These are phyloP conservation scores for Solanum paucissectum DNA, from an alignment of 257 asterid species.

Conservation along the genomic window DNA sequence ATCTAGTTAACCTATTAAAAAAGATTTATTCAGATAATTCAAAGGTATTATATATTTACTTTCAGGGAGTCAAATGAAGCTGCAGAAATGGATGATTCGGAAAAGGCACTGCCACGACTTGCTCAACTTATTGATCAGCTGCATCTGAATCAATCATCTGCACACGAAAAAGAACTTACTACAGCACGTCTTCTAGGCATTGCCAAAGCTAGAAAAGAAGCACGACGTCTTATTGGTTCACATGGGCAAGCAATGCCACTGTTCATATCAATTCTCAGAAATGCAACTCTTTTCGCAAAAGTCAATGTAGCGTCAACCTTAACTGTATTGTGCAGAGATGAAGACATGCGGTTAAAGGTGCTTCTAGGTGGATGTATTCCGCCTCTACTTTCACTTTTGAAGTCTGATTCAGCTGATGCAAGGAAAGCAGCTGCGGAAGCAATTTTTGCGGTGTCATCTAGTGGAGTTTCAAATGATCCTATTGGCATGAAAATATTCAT, in stretches of 20 bases:
- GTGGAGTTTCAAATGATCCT: constrained; percentile 64
- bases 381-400: constrained; percentile 64
- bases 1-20: background rate
- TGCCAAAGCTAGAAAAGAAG: constrained; percentile 78
- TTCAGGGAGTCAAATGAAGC: constrained; percentile 65
- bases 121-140: constrained; percentile 70
- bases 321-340: constrained; percentile 59
- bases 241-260: constrained; percentile 87
- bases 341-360: constrained; percentile 69
- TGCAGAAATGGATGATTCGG: constrained; percentile 58
- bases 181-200: constrained; percentile 80
- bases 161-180: constrained; percentile 67
- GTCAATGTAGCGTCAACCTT: constrained; percentile 59
- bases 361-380: constrained; percentile 91
- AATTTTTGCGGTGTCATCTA: constrained; percentile 54
- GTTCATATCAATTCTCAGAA: constrained; percentile 70
- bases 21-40: background rate
- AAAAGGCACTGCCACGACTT: constrained; percentile 48
- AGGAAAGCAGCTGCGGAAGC: constrained; percentile 88
- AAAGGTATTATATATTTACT: background rate
- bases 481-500: constrained; percentile 78
- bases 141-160: constrained; percentile 51
- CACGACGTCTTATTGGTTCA: constrained; percentile 64
- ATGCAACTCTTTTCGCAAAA: constrained; percentile 56
- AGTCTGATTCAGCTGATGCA: constrained; percentile 56